A percentile compares a stretch with the other conserved stretches of the same genome.
Evolutionary conservation across 2,329 filamentous ascomycete genomes (phyloP).

Genomic region (Knufia fluminis): DNA sequence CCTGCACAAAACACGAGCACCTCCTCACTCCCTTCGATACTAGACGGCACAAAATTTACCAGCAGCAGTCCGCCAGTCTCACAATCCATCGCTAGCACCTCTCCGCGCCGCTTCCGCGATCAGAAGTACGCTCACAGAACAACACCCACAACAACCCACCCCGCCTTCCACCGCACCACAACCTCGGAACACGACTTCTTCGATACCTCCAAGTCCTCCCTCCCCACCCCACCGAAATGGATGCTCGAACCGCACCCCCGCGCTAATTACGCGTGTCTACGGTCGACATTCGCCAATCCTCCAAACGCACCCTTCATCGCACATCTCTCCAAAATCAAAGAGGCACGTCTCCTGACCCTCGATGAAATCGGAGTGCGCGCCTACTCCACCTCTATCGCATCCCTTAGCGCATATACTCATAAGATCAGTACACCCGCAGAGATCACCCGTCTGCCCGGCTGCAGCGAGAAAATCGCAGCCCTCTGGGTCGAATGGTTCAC

Average conservation of each 20-base stretch:
- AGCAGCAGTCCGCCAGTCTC: conserved; percentile 10
- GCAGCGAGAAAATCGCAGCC: conserved; percentile 66
- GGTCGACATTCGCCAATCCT: conserved; percentile 58
- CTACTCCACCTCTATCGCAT: conserved; percentile 78
- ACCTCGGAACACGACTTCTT: conserved; percentile 64
- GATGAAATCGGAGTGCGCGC: conserved; percentile 75
- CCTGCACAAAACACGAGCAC: background rate
- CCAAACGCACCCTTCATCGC: conserved; percentile 69
- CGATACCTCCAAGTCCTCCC: conserved; percentile 24
- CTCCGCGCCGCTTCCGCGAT: conserved; percentile 23
- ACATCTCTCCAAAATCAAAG: conserved; percentile 64
- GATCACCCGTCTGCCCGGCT: conserved; percentile 58
- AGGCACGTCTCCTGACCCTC: conserved; percentile 57
- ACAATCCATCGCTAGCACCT: conserved; percentile 7
- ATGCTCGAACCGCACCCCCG: conserved; percentile 45
- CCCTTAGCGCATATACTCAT: conserved; percentile 71
- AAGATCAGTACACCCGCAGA: conserved; percentile 38
- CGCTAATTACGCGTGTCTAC: conserved; percentile 65
- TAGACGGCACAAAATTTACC: conserved; percentile 2
- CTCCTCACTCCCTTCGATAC: background rate
- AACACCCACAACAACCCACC: conserved; percentile 25
- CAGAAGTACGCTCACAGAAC: conserved; percentile 13
- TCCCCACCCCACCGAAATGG: conserved; percentile 64
- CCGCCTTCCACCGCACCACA: conserved; percentile 54
- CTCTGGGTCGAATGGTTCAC: conserved; percentile 69